Percentiles rank a stretch among this genome's conserved stretches.
Evolutionary conservation across 331 rosid genomes (phyloP).

Genomic region (Pyracantha coccinea): DNA sequence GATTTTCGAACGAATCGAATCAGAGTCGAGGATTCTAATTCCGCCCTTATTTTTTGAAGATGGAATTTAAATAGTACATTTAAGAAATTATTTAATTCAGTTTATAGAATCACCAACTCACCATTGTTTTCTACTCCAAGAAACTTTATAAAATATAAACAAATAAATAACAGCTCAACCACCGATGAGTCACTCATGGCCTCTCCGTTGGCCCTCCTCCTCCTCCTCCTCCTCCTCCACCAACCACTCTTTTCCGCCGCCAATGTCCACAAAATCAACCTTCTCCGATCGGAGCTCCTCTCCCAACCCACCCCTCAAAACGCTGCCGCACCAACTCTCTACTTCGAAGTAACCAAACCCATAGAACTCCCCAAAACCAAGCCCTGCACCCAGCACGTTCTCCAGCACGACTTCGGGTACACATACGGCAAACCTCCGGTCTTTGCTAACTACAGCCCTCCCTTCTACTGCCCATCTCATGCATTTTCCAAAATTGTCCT

Average conservation of each 20-base stretch:
- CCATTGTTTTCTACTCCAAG: background rate
- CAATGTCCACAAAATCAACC: conserved; percentile 33
- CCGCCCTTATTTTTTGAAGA: too few species aligned
- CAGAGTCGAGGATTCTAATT: too few species aligned
- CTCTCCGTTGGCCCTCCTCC: conserved; percentile 7
- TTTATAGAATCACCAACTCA: background rate
- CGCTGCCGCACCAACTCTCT: conserved; percentile 37
- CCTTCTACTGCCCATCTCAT: conserved; percentile 39
- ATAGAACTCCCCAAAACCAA: conserved; percentile 42
- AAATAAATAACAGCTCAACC: background rate
- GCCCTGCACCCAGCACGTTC: conserved; percentile 50
- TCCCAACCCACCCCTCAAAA: background rate
- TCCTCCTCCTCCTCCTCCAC: conserved; percentile 1
- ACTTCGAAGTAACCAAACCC: conserved; percentile 68
- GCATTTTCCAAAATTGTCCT: conserved; percentile 59
- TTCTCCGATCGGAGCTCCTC: conserved; percentile 10
- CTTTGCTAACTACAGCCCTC: conserved; percentile 50
- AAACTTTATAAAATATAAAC: background rate
- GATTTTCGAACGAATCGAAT: too few species aligned
- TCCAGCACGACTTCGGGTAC: conserved; percentile 64
- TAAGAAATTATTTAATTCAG: background rate
- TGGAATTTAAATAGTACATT: too few species aligned
- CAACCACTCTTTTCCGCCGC: conserved; percentile 25
- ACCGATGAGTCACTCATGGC: conserved; percentile 1
- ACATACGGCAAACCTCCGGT: conserved; percentile 67